phyloP scores from a whole-genome alignment of 2,329 filamentous ascomycete genomes.

The Exophiala calicioides region DNA sequence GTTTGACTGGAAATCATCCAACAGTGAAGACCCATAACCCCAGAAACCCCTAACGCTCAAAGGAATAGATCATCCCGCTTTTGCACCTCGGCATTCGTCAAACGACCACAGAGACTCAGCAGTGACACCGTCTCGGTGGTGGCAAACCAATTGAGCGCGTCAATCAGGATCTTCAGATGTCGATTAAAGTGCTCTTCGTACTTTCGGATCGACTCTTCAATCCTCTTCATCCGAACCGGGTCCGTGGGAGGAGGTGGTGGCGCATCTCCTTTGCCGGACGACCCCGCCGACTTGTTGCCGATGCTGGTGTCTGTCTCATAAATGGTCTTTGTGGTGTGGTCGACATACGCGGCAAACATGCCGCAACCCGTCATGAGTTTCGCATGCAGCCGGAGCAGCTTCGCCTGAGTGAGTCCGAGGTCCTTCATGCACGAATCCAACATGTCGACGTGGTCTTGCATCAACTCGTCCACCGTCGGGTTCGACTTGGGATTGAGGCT shows the following conservation, averaged over 20 bases:
- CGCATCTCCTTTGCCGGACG: constrained; percentile 31
- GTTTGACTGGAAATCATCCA: background rate
- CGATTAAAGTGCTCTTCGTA: constrained; percentile 92
- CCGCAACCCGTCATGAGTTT: constrained; percentile 96
- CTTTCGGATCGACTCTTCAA: constrained; percentile 83
- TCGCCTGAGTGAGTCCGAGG: constrained; percentile 97
- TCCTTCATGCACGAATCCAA: constrained; percentile 96
- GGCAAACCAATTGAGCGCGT: constrained; percentile 93
- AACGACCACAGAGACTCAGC: constrained; percentile 77
- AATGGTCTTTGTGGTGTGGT: constrained; percentile 80
- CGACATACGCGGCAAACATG: constrained; percentile 88
- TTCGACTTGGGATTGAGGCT: constrained; percentile 46
- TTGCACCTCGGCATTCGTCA: constrained; percentile 50
- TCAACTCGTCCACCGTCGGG: constrained; percentile 90
- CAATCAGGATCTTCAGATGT: constrained; percentile 89
- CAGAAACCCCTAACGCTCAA: constrained; percentile 3
- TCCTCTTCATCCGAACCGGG: constrained; percentile 65
- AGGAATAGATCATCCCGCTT: constrained; percentile 28
- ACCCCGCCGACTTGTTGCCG: constrained; percentile 18
- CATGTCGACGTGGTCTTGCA: constrained; percentile 99
- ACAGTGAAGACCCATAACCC: too few relatives aligned
- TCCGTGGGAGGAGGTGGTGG: constrained; percentile 43
- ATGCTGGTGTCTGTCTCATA: constrained; percentile 70
- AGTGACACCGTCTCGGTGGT: constrained; percentile 96
- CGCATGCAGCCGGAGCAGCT: constrained; percentile 89